Conservation (phyloP, 2,329 filamentous ascomycete genomes). For the Fusarium hainanense region DNA sequence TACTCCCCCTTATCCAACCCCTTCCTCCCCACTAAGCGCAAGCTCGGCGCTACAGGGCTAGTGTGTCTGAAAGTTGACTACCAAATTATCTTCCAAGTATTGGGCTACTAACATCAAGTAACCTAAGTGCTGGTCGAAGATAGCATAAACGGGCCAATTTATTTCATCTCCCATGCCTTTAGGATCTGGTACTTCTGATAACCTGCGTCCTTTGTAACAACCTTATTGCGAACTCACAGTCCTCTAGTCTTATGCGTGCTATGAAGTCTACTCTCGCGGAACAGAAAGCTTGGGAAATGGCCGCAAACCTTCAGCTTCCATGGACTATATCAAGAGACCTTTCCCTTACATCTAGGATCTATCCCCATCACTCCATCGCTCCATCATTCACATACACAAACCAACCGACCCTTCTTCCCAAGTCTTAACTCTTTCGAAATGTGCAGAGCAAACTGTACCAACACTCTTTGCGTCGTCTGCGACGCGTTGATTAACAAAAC, state of each 20-base stretch:
- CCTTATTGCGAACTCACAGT: not conserved
- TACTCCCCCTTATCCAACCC: too few species aligned
- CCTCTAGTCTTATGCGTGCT: not conserved
- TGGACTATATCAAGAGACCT: not conserved
- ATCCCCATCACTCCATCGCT: not conserved
- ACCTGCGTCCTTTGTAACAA: not conserved
- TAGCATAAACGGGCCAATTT: not conserved
- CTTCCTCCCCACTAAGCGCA: too few species aligned
- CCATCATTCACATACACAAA: not conserved
- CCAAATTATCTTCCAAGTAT: not conserved
- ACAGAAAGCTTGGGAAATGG: not conserved
- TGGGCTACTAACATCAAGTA: not conserved
- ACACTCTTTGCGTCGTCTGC: rapidly evolving
- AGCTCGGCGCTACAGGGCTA: too few species aligned
- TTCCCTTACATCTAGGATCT: not conserved
- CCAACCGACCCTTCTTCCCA: not conserved
- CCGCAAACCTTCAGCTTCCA: not conserved
- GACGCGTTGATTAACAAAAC: rapidly evolving
- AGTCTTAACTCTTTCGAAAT: not conserved
- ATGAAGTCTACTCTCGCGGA: not conserved
- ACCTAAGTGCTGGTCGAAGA: not conserved
- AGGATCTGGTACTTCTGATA: not conserved
- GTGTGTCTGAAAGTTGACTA: too few species aligned
- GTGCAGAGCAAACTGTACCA: not conserved
- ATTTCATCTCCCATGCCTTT: not conserved